These are phyloP conservation scores for Neofusicoccum sp. DNA, from an alignment of 2,329 filamentous ascomycete species.

Conservation along the genomic window DNA sequence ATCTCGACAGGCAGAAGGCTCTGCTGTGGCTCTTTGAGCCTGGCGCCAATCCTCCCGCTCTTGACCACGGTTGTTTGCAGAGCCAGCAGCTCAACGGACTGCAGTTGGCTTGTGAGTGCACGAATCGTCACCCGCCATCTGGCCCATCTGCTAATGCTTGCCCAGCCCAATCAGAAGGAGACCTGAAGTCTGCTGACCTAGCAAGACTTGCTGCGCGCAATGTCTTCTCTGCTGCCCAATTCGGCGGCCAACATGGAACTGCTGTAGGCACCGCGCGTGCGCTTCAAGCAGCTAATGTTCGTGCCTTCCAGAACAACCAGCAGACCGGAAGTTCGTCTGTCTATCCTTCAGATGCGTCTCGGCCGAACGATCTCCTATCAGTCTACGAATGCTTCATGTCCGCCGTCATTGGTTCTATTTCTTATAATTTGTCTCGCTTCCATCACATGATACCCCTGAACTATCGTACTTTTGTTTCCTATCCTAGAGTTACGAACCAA, in stretches of 20 bases:
- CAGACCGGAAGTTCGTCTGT: slow-evolving; percentile 18
- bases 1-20: slow-evolving; percentile 6
- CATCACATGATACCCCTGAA: slow-evolving; percentile 35
- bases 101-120: background rate
- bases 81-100: slow-evolving; percentile 13
- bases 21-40: slow-evolving; percentile 19
- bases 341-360: slow-evolving; percentile 23
- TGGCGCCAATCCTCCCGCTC: background rate
- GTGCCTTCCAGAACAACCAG: slow-evolving; percentile 23
- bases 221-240: slow-evolving; percentile 23
- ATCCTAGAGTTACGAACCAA: slow-evolving; percentile 21
- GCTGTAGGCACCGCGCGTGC: slow-evolving; percentile 10
- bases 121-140: background rate
- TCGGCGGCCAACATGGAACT: slow-evolving; percentile 19
- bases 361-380: slow-evolving; percentile 30
- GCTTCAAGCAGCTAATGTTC: slow-evolving; percentile 23
- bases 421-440: slow-evolving; percentile 33
- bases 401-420: slow-evolving; percentile 36
- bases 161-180: slow-evolving; percentile 29
- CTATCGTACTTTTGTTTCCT: slow-evolving; percentile 36
- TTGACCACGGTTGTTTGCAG: slow-evolving; percentile 15
- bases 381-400: slow-evolving; percentile 40
- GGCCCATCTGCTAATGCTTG: slow-evolving; percentile 23
- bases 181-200: slow-evolving; percentile 35
- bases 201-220: slow-evolving; percentile 30